Evolutionary conservation across 495 filamentous ascomycete genomes (phyloP), one percentile per base, ranked within the genome.

Genomic region (Evansstolkia leycettana): DNA sequence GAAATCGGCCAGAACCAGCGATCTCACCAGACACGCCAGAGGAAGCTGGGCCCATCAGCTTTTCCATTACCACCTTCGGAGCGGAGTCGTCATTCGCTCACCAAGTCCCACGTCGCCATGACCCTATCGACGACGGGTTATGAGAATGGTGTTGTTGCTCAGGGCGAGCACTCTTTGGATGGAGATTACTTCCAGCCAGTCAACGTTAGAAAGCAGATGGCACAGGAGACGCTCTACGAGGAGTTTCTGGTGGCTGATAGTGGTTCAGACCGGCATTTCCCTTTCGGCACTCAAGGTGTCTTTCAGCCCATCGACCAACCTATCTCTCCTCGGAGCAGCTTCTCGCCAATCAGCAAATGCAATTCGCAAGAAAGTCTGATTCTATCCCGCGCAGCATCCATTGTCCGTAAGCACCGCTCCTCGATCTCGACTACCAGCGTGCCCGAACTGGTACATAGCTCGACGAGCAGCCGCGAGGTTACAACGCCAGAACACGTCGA

Each of bases 301-400:
- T 54, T 60, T 19, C 48, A 60, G 9, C 52, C 60, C 0, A 59
- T 56, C 15, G 52, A 64, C 31, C 53, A 59, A 29, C 53, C 57
- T 18, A 47, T 57, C 35, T 66, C 65, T 29, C 60, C 59, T 6
- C 58, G 67, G 18, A 73, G 65, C 47, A 73, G 67, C 51, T 65
- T 63, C 36, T 69, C 71, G 3, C 70, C 63, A 5, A 69, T 72
- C 31, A 76, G 71, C 61, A 75, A 73, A 35, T 69, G 64, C 41
- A 71, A 67, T 45, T 75, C 71, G 17, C 65, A 73, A 34, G 72
- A 74, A 41, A 75, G 70, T 46, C 54, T 73, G 24, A 63, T 71
- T 29, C 45, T 67, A 37, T 71, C 65, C 10, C 53, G 67, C 34
- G 54, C 57, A 8, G 54, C 64, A 17, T 68, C 67, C 6, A 60